Percentiles rank a stretch among this genome's conserved stretches.
Conservation (phyloP, 2,329 filamentous ascomycete genomes). For the Alternaria gansuensis region DNA sequence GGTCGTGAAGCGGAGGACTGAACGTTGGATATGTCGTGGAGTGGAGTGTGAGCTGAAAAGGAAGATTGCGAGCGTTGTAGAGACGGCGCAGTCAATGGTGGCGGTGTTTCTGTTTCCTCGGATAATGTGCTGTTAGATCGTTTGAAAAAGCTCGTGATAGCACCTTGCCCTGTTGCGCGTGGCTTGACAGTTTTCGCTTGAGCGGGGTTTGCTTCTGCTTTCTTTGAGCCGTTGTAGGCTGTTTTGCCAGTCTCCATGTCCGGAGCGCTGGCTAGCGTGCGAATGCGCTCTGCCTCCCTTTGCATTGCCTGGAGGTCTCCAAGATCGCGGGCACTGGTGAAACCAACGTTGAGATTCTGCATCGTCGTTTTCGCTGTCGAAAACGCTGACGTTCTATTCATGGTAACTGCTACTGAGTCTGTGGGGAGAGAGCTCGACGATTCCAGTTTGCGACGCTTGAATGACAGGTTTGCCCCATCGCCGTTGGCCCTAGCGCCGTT, state of each 20-base stretch:
- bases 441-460: conserved; percentile 45
- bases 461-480: conserved; percentile 18
- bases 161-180: conserved; percentile 60
- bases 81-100: conserved; percentile 14
- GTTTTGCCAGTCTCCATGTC: conserved; percentile 31
- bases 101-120: conserved; percentile 20
- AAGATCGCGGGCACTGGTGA: conserved; percentile 51
- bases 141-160: conserved; percentile 63
- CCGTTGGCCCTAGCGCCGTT: conserved; percentile 13
- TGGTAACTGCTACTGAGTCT: conserved; percentile 38
- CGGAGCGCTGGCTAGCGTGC: conserved; percentile 35
- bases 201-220: conserved; percentile 28
- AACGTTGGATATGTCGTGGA: conserved; percentile 50
- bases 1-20: conserved; percentile 19
- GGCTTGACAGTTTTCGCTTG: conserved; percentile 43
- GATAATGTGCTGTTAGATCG: conserved; percentile 36
- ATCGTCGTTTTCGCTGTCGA: conserved; percentile 40
- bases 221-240: conserved; percentile 42
- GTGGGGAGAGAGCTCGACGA: conserved; percentile 13
- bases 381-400: conserved; percentile 42
- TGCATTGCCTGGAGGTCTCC: conserved; percentile 51
- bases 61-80: conserved; percentile 38
- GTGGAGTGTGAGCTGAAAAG: conserved; percentile 25
- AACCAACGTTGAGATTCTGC: conserved; percentile 38
- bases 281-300: conserved; percentile 48